Evolutionary conservation across 305 asterid species (phyloP).

Genomic region (Solanum hybrid): DNA sequence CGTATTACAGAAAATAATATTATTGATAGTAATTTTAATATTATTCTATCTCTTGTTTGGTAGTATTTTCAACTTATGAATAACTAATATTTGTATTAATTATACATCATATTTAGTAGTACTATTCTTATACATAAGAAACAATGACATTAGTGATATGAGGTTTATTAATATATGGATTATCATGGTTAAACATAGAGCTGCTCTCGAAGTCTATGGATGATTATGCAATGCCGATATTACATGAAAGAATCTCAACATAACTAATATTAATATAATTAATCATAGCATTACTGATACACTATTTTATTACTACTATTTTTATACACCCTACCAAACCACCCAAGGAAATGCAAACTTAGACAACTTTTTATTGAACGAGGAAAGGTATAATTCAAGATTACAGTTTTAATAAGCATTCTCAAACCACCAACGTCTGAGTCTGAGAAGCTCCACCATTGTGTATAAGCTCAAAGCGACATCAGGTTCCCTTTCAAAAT

Average conservation of each 20-base stretch:
- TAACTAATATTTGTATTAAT: neutral
- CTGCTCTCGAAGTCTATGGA: neutral
- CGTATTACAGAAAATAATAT: no score
- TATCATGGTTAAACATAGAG: neutral
- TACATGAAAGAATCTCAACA: neutral
- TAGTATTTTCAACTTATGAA: neutral
- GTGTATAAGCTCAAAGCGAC: neutral
- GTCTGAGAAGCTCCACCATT: neutral
- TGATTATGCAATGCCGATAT: neutral
- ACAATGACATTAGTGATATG: neutral
- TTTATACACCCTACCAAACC: neutral
- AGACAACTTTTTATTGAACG: neutral
- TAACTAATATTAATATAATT: no score
- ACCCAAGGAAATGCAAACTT: neutral
- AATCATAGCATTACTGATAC: no score
- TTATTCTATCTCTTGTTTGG: neutral
- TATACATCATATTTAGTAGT: neutral
- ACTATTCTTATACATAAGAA: neutral
- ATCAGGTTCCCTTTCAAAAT: conserved; percentile 42
- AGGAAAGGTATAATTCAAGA: neutral
- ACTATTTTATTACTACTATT: no score
- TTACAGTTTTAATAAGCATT: neutral
- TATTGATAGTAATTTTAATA: no score
- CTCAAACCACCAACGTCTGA: neutral
- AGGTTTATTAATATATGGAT: neutral